phyloP scores from a whole-genome alignment of 306 rosid species.

The Mimosa pudica region DNA sequence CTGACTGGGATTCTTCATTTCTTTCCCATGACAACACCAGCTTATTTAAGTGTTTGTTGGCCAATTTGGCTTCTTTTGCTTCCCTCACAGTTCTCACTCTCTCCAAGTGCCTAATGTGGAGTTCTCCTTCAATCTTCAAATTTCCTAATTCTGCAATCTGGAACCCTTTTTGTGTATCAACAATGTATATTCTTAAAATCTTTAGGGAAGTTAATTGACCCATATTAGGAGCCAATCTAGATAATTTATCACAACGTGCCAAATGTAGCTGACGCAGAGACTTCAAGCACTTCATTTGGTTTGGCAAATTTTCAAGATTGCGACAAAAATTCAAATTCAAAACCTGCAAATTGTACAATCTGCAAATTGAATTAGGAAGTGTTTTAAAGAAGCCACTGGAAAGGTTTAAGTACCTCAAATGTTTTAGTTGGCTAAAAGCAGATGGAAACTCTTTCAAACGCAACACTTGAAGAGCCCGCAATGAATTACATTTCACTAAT shows the following conservation, averaged over 20 bases:
- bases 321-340: neutral
- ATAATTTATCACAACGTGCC: rapidly evolving
- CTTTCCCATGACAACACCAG: conserved; percentile 16
- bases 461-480: neutral
- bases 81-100: conserved; percentile 14
- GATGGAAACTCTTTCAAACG: neutral
- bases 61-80: conserved; percentile 29
- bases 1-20: neutral
- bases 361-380: conserved; percentile 18
- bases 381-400: rapidly evolving
- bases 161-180: conserved; percentile 27
- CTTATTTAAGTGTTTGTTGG: neutral
- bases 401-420: conserved; percentile 35
- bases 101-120: conserved; percentile 21
- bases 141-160: conserved; percentile 18
- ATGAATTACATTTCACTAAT: neutral
- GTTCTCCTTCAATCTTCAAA: conserved; percentile 25
- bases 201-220: conserved; percentile 25
- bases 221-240: neutral
- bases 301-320: neutral
- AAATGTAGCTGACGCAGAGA: conserved; percentile 26
- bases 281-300: neutral
- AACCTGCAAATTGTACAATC: conserved; percentile 7
- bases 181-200: neutral
- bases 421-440: conserved; percentile 15